A percentile compares a stretch with the other conserved stretches of the same genome.
Evolutionary conservation across 176 grass and related monocot species (phyloP).

Genomic region (Rhynchospora breviuscula): DNA sequence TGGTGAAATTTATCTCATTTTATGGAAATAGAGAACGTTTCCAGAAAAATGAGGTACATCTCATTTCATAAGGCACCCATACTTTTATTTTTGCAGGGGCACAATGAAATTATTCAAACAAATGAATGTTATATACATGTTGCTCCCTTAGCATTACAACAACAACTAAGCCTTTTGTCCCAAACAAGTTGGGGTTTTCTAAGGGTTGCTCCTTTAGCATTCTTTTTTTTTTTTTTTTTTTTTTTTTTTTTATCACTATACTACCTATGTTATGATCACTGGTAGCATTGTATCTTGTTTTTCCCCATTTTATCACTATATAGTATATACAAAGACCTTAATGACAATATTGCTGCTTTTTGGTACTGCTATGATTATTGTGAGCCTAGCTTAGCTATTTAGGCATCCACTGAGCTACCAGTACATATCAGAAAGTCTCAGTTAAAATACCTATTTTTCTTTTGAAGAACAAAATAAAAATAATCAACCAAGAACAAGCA

Average conservation of each 20-base stretch:
- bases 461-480: not conserved
- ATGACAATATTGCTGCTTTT: not conserved
- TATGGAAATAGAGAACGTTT: not conserved
- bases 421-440: not conserved
- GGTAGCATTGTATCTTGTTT: too few relatives aligned
- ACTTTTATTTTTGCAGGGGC: not conserved
- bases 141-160: not conserved
- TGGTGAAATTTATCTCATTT: not conserved
- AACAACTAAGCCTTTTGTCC: too few relatives aligned
- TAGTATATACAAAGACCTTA: not conserved
- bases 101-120: not conserved
- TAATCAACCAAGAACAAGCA: not conserved
- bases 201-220: not conserved
- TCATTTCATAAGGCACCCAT: not conserved
- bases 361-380: not conserved
- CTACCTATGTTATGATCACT: not conserved
- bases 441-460: not conserved
- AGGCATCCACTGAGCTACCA: not conserved
- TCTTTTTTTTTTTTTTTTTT: too few relatives aligned
- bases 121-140: not conserved
- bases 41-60: not conserved
- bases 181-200: too few relatives aligned
- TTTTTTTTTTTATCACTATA: not conserved
- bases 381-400: not conserved
- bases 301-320: too few relatives aligned